Evolutionary conservation across 768 basidiomycete genomes (phyloP).

Genomic region (Kwoniella botswanensis): DNA sequence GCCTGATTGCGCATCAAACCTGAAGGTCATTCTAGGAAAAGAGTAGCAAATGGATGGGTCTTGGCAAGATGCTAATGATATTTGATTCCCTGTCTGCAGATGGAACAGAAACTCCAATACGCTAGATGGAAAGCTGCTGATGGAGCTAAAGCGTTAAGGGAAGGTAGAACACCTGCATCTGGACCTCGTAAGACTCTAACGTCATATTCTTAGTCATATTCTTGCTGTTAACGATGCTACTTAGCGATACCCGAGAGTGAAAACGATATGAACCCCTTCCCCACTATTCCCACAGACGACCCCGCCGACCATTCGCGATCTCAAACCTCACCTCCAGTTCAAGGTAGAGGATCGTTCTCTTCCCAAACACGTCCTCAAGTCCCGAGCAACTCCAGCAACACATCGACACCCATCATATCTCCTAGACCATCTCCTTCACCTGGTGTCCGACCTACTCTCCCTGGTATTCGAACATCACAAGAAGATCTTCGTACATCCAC

Average conservation of each 20-base stretch:
- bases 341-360: constrained; percentile 33
- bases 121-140: constrained; percentile 98
- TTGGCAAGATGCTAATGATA: too few relatives aligned
- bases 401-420: constrained; percentile 37
- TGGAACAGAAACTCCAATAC: constrained; percentile 86
- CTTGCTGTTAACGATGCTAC: background rate
- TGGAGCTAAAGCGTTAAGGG: constrained; percentile 91
- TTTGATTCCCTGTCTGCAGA: constrained; percentile 60
- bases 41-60: too few relatives aligned
- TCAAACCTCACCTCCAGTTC: constrained; percentile 9
- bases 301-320: constrained; percentile 28
- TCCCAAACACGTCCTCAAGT: constrained; percentile 22
- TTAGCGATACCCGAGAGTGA: constrained; percentile 42
- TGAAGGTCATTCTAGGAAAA: too few relatives aligned
- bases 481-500: constrained; percentile 28
- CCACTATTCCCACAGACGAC: constrained; percentile 33
- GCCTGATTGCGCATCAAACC: too few relatives aligned
- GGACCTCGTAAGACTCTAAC: constrained; percentile 68
- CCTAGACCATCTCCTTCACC: constrained; percentile 37
- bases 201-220: background rate
- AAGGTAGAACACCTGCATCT: constrained; percentile 79
- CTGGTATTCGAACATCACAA: constrained; percentile 26
- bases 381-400: constrained; percentile 9
- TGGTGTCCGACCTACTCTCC: constrained; percentile 23
- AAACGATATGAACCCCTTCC: constrained; percentile 26